Evolutionary conservation across 805 yeast genomes (phyloP), one percentile per base, ranked within the genome.

Genomic region (Yamadazyma sp.): DNA sequence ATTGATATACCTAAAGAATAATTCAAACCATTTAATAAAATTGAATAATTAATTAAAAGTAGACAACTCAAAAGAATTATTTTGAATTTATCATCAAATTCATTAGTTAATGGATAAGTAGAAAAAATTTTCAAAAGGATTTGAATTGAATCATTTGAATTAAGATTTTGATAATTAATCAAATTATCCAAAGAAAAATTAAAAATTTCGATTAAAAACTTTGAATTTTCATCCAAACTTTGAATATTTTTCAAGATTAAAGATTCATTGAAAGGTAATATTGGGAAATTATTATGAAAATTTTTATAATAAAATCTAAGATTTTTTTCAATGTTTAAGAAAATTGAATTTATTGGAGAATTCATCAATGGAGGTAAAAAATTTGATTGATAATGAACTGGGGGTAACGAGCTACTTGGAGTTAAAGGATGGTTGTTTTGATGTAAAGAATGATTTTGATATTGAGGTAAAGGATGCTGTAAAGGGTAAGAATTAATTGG

Each of bases 21-120:
- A 23, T 70, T 66, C 34, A 74, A 76, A 0, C 89, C 88, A 16
- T 78, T 72, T 26, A 80, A 59, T 2, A 79, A 58, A 7, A 80
- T 67, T 7, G 77, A 58, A 48, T 78, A 82, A 48, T 80, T 80
- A 20, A 78, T 49, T 7, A 63, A 24, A 9, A 62, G 42, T 30
- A 65, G 50, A 5, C 62, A 40, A 6, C 56, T 47, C 28, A 63
- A 61, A 30, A 56, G 56, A 8, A 62, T 45, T 1, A 56, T 42
- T 7, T 57, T 37, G 3, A 50, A 43, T 16, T 50, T 48, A 27
- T 65, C 68, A 39, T 49, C 49, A 11, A 53, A 32, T 9, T 36
- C 36, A 20, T 48, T 45, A 27, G 42, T 45, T 47, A 58, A 49
- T 0, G 75, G 70, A 43, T 69, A 71, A 5, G 66, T 41, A 2